Conservation (phyloP, 139 green algal species). For the Astrephomene gubernaculifera region DNA sequence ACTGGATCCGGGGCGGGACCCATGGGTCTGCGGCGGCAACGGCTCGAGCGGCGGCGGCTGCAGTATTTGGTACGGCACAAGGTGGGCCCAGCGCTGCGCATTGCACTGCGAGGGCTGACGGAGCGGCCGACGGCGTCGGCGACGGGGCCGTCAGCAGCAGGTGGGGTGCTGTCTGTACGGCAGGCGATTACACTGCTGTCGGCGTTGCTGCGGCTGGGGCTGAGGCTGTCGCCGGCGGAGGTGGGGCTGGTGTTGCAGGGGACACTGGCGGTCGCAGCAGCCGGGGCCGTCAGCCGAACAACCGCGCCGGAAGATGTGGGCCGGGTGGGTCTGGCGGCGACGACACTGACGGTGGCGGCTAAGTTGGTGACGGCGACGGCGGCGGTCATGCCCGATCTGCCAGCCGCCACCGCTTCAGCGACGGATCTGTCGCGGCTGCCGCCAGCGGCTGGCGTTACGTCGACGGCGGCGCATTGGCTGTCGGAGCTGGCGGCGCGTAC, state of each 20-base stretch:
- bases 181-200: slow-evolving; percentile 9
- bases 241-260: neutral
- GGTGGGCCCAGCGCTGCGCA: no score
- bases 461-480: neutral
- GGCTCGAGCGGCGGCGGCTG: no score
- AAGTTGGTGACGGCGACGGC: slow-evolving; percentile 8
- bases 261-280: neutral
- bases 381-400: slow-evolving; percentile 8
- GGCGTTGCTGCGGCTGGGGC: slow-evolving; percentile 1
- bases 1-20: no score
- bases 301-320: neutral
- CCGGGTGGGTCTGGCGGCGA: no score
- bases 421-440: no score
- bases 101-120: no score
- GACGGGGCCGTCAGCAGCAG: neutral
- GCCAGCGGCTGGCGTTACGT: neutral
- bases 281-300: no score
- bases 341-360: neutral
- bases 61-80: no score
- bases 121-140: neutral
- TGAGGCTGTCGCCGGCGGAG: neutral
- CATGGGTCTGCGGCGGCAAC: no score
- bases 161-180: neutral
- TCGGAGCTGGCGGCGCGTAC: neutral
- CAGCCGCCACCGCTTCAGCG: neutral